A percentile compares a stretch with the other conserved stretches of the same genome.
These are phyloP conservation scores for Rubroshorea leprosula DNA, from an alignment of 345 rosid genomes.

Conservation along the genomic window DNA sequence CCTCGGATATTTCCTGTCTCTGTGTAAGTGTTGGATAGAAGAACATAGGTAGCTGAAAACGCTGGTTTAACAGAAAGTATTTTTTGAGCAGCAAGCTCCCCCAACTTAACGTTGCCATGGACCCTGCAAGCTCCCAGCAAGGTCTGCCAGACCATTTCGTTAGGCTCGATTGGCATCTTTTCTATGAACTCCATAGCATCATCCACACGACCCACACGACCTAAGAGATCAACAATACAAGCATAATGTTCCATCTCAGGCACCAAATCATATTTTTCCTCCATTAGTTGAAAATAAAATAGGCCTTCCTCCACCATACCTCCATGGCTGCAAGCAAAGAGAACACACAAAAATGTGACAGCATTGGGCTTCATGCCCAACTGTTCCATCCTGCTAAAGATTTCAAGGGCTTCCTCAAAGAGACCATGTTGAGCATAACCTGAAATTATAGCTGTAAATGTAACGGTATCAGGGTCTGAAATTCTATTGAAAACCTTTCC, in stretches of 20 bases:
- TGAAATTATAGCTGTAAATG: constrained; percentile 56
- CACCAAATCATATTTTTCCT: constrained; percentile 25
- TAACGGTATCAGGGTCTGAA: constrained; percentile 33
- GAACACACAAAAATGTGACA: constrained; percentile 48
- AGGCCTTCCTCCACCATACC: constrained; percentile 53
- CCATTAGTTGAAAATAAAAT: constrained; percentile 36
- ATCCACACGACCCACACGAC: constrained; percentile 45
- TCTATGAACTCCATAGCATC: constrained; percentile 49
- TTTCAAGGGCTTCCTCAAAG: constrained; percentile 34
- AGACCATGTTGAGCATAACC: constrained; percentile 58
- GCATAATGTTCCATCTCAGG: constrained; percentile 57
- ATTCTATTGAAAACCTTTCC: constrained; percentile 29
- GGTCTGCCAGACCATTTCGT: constrained; percentile 47
- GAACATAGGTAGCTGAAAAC: constrained; percentile 43
- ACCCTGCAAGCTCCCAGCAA: constrained; percentile 56
- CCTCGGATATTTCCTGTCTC: constrained; percentile 40
- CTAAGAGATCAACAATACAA: constrained; percentile 60
- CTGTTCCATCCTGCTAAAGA: constrained; percentile 37
- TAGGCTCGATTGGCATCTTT: constrained; percentile 43
- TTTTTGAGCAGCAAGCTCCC: constrained; percentile 44
- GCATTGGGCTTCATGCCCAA: constrained; percentile 38
- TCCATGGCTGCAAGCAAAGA: constrained; percentile 65
- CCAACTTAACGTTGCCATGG: constrained; percentile 47
- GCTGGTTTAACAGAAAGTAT: constrained; percentile 31
- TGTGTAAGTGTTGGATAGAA: constrained; percentile 44